Conservation (phyloP, 345 rosid species). For the Citrus glauca region DNA sequence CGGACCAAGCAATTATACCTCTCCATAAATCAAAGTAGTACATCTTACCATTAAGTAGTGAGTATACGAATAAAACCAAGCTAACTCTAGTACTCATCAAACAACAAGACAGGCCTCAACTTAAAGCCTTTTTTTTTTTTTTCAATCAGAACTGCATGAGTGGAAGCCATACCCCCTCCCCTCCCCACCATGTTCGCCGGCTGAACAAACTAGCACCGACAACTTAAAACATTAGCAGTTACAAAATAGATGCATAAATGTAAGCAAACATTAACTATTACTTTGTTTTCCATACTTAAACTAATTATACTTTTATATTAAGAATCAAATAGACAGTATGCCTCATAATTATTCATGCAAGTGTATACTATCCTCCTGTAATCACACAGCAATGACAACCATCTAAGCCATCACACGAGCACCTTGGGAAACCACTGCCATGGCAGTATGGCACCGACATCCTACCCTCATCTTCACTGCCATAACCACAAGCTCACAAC, state of each 20-base stretch:
- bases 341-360: background rate
- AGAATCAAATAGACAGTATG: background rate
- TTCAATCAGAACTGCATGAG: background rate
- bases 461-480: background rate
- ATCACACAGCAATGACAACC: background rate
- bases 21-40: background rate
- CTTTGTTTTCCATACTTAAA: background rate
- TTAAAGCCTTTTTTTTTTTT: background rate
- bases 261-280: background rate
- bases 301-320: background rate
- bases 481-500: background rate
- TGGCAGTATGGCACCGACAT: background rate
- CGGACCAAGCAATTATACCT: background rate
- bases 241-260: background rate
- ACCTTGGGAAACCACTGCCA: background rate
- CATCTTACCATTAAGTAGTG: background rate
- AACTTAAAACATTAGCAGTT: background rate
- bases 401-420: background rate
- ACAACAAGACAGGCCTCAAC: background rate
- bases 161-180: background rate
- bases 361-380: background rate
- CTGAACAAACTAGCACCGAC: background rate
- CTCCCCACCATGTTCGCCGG: too few species aligned
- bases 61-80: background rate
- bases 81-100: background rate